A percentile compares a stretch with the other conserved stretches of the same genome.
Conservation (phyloP, 352 stramenopile genomes). For the Aphanomyces invadans region DNA sequence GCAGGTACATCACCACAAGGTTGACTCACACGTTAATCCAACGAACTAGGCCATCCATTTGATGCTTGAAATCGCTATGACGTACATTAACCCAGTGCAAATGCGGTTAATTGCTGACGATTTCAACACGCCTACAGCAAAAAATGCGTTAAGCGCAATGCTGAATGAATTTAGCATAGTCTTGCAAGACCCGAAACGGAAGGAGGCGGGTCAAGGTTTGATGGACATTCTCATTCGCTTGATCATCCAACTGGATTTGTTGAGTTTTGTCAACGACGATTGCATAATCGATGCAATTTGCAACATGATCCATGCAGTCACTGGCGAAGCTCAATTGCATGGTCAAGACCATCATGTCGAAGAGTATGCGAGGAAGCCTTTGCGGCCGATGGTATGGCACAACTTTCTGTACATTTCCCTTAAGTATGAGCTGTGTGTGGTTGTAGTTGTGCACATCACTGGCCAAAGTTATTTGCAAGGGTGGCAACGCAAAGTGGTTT, state of each 20-base stretch:
- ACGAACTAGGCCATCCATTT: constrained; percentile 20
- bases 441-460: constrained; percentile 20
- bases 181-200: neutral
- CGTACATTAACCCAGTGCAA: constrained; percentile 16
- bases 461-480: constrained; percentile 20
- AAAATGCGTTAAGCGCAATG: neutral
- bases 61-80: constrained; percentile 15
- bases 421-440: neutral
- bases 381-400: constrained; percentile 16
- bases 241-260: constrained; percentile 23
- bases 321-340: neutral
- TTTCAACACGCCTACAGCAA: constrained; percentile 14
- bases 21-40: too few species aligned
- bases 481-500: constrained; percentile 10
- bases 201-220: neutral
- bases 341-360: neutral
- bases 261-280: constrained; percentile 22
- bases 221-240: constrained; percentile 26
- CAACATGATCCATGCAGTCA: constrained; percentile 18
- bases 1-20: neutral
- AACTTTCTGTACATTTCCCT: neutral
- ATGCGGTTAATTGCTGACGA: neutral
- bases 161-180: constrained; percentile 4
- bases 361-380: neutral
- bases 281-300: constrained; percentile 22